Evolutionary conservation across 192 early-diverging fungal species (phyloP).

Genomic region (Pilobolus umbonatus): DNA sequence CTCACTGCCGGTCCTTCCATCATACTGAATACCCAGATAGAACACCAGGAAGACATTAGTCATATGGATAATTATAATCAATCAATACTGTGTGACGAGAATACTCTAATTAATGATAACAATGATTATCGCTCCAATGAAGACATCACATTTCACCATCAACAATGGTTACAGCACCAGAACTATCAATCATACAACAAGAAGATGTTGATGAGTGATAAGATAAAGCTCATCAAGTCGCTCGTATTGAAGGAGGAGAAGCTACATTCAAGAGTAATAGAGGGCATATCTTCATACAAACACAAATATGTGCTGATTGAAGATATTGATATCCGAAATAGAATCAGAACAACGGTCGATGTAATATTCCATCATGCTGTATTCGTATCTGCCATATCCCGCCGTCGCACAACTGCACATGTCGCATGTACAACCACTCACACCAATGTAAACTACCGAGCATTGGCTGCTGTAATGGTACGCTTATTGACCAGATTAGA

Average conservation of each 20-base stretch:
- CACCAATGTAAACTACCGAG: constrained; percentile 9
- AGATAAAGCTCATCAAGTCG: constrained; percentile 11
- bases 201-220: background rate
- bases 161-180: background rate
- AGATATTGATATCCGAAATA: constrained; percentile 36
- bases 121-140: background rate
- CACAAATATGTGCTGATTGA: constrained; percentile 37
- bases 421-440: constrained; percentile 14
- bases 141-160: constrained; percentile 6
- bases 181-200: background rate
- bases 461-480: constrained; percentile 27
- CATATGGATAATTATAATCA: background rate
- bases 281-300: constrained; percentile 32
- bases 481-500: constrained; percentile 28
- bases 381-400: constrained; percentile 26
- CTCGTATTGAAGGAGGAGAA: constrained; percentile 20
- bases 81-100: background rate
- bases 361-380: constrained; percentile 35
- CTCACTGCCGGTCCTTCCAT: background rate
- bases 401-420: background rate
- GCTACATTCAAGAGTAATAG: constrained; percentile 29
- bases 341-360: constrained; percentile 31
- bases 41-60: background rate
- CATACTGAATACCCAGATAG: no score
- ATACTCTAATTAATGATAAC: background rate